Percentiles rank a stretch among this genome's conserved stretches.
Evolutionary conservation across 73 alveolate species (phyloP).

Genomic region (Halteria grandinella): DNA sequence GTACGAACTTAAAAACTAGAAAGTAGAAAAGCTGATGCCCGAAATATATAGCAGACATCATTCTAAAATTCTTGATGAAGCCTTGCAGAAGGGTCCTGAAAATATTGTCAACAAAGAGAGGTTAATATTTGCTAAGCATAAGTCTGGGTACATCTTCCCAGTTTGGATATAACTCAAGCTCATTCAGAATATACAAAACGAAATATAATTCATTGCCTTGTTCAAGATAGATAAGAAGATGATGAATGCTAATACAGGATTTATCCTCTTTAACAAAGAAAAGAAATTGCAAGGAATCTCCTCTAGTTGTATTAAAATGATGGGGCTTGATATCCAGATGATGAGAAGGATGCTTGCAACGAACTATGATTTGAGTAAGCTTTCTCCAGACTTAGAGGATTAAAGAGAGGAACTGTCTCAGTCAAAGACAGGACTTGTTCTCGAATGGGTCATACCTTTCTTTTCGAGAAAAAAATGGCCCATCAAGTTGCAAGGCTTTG

Average conservation of each 20-base stretch:
- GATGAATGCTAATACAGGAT: constrained; percentile 22
- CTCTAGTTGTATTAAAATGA: constrained; percentile 36
- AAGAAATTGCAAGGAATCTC: constrained; percentile 43
- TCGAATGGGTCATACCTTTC: too few species aligned
- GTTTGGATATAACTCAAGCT: constrained; percentile 49
- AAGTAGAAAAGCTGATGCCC: constrained; percentile 51
- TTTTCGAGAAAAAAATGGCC: too few species aligned
- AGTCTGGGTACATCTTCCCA: constrained; percentile 59
- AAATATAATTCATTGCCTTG: constrained; percentile 48
- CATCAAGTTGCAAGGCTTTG: too few species aligned
- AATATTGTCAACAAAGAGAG: constrained; percentile 54
- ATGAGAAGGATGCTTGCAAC: not conserved
- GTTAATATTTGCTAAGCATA: constrained; percentile 54
- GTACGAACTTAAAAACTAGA: constrained; percentile 32
- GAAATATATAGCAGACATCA: constrained; percentile 58
- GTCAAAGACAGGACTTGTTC: too few species aligned
- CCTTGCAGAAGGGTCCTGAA: constrained; percentile 48
- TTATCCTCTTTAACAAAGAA: constrained; percentile 38
- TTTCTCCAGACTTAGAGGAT: not conserved
- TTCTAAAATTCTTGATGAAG: constrained; percentile 42
- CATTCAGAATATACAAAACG: constrained; percentile 26
- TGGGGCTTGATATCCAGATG: constrained; percentile 34
- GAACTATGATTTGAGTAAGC: not conserved
- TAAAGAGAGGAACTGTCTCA: too few species aligned
- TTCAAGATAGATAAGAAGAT: constrained; percentile 48